Evolutionary conservation across 2,329 filamentous ascomycete species (phyloP), one percentile per base, ranked within the genome.

Genomic region (Aspergillus viridinutans): DNA sequence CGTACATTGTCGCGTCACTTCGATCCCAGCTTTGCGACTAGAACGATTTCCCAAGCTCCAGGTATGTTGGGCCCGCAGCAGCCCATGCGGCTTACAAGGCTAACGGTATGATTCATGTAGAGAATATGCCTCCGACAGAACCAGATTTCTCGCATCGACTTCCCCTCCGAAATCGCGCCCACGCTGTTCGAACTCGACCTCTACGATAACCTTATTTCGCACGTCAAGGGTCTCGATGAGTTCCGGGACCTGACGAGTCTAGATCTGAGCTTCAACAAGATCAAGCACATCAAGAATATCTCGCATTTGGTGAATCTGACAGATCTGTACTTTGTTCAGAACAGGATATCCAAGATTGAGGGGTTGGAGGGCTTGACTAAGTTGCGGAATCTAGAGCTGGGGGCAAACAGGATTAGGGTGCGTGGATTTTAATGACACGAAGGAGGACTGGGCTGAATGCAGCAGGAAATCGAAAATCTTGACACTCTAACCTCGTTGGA

Each of bases 211-310:
- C 82, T 96, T 20, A 92, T 99, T 66, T 85, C 86, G 10, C 92
- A 96, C 74, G 85, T 97, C 74, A 87, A 87, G 63, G 90, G 90
- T 29, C 82, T 99, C 49, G 92, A 97, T 54, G 80, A 85, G 49
- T 84, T 97, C 56, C 85, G 82, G 12, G 82, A 89, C 59, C 83
- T 99, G 54, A 90, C 84, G 5, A 88, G 80, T 56, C 84, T 99
- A 54, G 94, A 99, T 72, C 81, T 99, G 52, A 95, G 90, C 74
- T 99, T 97, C 84, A 99, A 99, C 81, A 97, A 97, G 80, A 93
- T 99, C 79, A 97, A 96, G 74, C 92, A 97, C 76, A 96, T 99
- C 79, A 96, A 96, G 76, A 86, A 93, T 67, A 79, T 97, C 63
- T 83, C 83, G 57, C 89, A 93, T 67, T 78, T 99, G 58, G 87